phyloP scores from a whole-genome alignment of 352 stramenopile species.

The Pythium angustatum region DNA sequence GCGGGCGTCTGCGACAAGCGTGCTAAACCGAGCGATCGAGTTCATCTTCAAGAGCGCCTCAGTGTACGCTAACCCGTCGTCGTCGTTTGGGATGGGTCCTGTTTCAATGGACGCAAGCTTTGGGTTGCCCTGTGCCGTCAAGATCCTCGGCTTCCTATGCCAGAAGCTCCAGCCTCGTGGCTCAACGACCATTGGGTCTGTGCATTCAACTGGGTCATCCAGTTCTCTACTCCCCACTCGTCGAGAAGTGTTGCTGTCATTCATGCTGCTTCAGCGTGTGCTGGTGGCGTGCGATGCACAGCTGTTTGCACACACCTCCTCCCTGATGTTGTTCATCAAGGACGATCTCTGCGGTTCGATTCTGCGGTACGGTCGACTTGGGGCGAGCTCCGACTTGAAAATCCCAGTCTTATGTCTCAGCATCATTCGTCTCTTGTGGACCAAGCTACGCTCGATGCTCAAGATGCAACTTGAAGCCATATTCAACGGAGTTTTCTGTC shows the following conservation, averaged over 20 bases:
- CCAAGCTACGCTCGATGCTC: constrained; percentile 61
- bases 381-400: constrained; percentile 54
- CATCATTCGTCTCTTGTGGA: constrained; percentile 74
- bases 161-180: constrained; percentile 64
- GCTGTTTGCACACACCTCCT: constrained; percentile 51
- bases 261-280: constrained; percentile 59
- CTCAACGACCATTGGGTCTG: neutral
- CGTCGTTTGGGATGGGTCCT: neutral
- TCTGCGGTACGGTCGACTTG: constrained; percentile 69
- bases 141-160: constrained; percentile 78
- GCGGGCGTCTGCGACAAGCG: constrained; percentile 60
- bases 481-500: constrained; percentile 67
- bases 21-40: constrained; percentile 59
- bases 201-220: neutral
- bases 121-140: constrained; percentile 74
- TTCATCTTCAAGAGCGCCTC: constrained; percentile 63
- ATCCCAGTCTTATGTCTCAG: constrained; percentile 60
- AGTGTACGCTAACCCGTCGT: constrained; percentile 44
- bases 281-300: constrained; percentile 57
- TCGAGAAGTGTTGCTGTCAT: constrained; percentile 70
- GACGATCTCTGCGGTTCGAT: constrained; percentile 80
- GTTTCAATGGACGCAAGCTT: constrained; percentile 39
- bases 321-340: constrained; percentile 82
- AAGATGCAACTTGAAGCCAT: constrained; percentile 85
- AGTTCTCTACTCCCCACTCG: constrained; percentile 27